Percentiles rank a stretch among this genome's conserved stretches.
phyloP scores from a whole-genome alignment of 2,329 filamentous ascomycete species.

The Onygenales sp. region DNA sequence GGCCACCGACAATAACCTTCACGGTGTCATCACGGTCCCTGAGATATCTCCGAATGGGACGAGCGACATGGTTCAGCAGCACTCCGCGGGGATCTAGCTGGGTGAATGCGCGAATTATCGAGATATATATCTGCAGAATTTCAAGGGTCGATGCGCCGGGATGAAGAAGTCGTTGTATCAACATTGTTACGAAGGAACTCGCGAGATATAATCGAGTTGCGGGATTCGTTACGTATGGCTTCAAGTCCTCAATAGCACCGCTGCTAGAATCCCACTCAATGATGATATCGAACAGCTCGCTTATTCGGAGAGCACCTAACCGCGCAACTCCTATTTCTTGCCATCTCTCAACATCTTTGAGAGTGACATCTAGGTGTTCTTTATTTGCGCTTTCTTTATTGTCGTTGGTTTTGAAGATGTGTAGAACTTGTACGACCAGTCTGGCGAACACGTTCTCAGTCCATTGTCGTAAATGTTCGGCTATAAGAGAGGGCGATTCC shows the following conservation, averaged over 20 bases:
- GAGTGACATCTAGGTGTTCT: constrained; percentile 23
- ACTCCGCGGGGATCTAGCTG: constrained; percentile 57
- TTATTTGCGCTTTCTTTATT: constrained; percentile 12
- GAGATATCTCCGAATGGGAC: constrained; percentile 54
- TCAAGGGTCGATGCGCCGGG: constrained; percentile 57
- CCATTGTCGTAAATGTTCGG: constrained; percentile 46
- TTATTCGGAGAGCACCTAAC: constrained; percentile 46
- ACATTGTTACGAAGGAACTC: constrained; percentile 42
- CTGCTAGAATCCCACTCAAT: constrained; percentile 51
- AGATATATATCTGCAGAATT: constrained; percentile 59
- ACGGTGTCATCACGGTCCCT: constrained; percentile 57
- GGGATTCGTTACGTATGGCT: constrained; percentile 45
- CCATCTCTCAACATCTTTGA: constrained; percentile 43
- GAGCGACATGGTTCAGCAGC: constrained; percentile 56
- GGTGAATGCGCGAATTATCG: constrained; percentile 55
- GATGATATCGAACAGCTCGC: constrained; percentile 53
- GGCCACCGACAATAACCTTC: constrained; percentile 54
- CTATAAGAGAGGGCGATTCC: constrained; percentile 40
- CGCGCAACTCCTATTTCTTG: constrained; percentile 46
- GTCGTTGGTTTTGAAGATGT: constrained; percentile 25
- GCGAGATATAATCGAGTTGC: constrained; percentile 48
- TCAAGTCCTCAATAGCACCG: constrained; percentile 53
- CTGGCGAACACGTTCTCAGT: constrained; percentile 45
- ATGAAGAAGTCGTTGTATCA: constrained; percentile 49
- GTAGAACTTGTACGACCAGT: constrained; percentile 41